Evolutionary conservation across 257 asterid genomes (phyloP).

Genomic region (Solanum sejunctum): DNA sequence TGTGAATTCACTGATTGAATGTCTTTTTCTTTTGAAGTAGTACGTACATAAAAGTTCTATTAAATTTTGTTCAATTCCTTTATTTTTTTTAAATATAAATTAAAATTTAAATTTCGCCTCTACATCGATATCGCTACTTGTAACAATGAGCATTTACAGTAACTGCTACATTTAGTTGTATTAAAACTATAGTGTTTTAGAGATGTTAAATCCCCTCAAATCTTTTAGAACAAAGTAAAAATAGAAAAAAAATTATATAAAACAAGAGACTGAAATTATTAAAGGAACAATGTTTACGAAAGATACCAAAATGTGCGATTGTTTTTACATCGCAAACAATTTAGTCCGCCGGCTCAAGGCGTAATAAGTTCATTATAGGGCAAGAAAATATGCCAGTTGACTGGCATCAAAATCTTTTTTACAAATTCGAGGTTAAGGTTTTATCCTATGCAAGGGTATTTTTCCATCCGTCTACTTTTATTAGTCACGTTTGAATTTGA

Average conservation of each 20-base stretch:
- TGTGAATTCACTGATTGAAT: neutral
- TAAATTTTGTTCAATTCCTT: neutral
- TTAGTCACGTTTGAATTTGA: too few species aligned
- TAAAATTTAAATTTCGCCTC: too few species aligned
- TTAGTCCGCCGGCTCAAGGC: slow-evolving; percentile 6
- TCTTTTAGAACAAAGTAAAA: neutral
- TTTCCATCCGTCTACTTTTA: too few species aligned
- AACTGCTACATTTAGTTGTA: neutral
- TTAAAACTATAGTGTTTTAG: too few species aligned
- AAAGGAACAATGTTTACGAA: neutral
- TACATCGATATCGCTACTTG: neutral
- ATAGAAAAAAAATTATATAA: neutral
- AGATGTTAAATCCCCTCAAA: neutral
- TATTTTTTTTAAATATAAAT: too few species aligned
- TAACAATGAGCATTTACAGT: neutral
- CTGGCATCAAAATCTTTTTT: neutral
- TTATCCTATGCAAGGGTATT: neutral
- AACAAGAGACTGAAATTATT: neutral
- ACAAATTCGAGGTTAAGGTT: neutral
- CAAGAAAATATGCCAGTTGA: neutral
- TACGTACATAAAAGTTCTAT: neutral
- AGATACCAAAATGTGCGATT: neutral
- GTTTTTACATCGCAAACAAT: neutral
- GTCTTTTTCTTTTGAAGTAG: neutral
- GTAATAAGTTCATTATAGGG: neutral